Base-by-base conservation (phyloP, 1,139 yeast genomes). In the Zhuliangozyma parablackwelliae region DNA sequence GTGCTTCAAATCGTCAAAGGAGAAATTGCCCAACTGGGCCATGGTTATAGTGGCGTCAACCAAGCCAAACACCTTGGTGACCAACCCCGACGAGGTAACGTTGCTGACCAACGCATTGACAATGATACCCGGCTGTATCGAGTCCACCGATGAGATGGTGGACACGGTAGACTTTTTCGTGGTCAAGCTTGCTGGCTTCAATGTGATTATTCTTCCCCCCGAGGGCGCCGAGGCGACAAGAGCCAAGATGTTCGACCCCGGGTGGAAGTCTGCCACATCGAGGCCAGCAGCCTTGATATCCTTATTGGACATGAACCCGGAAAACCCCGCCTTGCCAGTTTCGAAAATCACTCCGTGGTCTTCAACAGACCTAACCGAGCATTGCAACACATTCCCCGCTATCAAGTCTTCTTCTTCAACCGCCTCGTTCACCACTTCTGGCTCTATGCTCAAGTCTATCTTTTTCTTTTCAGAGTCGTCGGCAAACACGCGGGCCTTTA, bases 261-360 rank as follows among this genome's bases (percentile, higher is more conserved):
- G 45, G 9, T 50, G 40, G 11, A 61, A 35, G 10, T 44, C 31
- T 16, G 48, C 56, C 25, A 47, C 13, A 12, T 51, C 53, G 28
- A 57, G 33, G 29, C 47, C 51, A 16, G 59, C 51, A 32, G 52
- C 51, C 10, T 53, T 49, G 36, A 75, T 59, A 43, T 82, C 90
- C 50, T 82, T 83, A 50, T 79, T 80, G 3, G 95, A 76, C 41
- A 92, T 69, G 60, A 92, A 92, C 1, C 95, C 97, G 16, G 78
- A 62, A 11, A 73, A 43, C 4, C 57, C 54, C 10, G 68, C 61
- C 37, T 71, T 63, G 21, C 97, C 97, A 24, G 85, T 60, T 49
- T 82, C 84, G 36, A 90, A 63, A 41, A 87, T 77, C 11, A 81
- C 73, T 61, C 98, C 98, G 55, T 87, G 96, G 54, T 92, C 98